Base-by-base conservation (phyloP, 2,329 filamentous ascomycete species). In the Fusarium napiforme region DNA sequence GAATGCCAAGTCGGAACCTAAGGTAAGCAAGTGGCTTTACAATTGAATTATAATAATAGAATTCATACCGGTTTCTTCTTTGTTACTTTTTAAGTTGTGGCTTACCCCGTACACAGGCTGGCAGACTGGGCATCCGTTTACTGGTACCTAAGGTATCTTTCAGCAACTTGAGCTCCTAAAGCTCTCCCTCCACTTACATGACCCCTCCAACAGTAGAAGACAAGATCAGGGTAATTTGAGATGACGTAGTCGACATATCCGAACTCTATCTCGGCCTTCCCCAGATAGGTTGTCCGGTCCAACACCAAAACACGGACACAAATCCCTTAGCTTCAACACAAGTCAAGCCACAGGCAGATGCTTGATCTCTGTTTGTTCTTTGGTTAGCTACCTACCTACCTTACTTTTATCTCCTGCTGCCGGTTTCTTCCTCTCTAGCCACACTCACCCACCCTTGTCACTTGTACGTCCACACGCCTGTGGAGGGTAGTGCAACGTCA, bases 401-500 rank as follows among this genome's bases (percentile, higher is more conserved):
- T 36, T 18, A 36, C 23, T 46, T 28, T 46, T n/a, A n/a, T 53
- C 30, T 23, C 39, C 26, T 39, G 5, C 32, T 32, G 34, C 42
- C 59, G 43, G 40, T 40, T 60, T 67, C 63, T 61, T 55, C 39
- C 49, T 26, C 37, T 28, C 40, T 34, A 68, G 52, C 46, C 60
- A 64, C 42, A 60, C 39, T 32, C 23, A 36, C 28, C 36, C 43
- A 36, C 34, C 37, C 45, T 23, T 52, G 46, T 60, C 34, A 15
- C 50, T 28, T 40, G 46, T 60, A 36, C 10, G 23, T 60, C 21
- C 36, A 21, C 40, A 47, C 8, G 50, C 50, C 57, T 15, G 42
- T 60, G 45, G 58, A 55, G 62, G 55, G 50, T 32, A 47, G 46
- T 28, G 56, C 26, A 63, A 73, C 71, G 71, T 73, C 71, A 73